phyloP scores from a whole-genome alignment of 768 basidiomycete genomes.

The Baorangia bicolor region DNA sequence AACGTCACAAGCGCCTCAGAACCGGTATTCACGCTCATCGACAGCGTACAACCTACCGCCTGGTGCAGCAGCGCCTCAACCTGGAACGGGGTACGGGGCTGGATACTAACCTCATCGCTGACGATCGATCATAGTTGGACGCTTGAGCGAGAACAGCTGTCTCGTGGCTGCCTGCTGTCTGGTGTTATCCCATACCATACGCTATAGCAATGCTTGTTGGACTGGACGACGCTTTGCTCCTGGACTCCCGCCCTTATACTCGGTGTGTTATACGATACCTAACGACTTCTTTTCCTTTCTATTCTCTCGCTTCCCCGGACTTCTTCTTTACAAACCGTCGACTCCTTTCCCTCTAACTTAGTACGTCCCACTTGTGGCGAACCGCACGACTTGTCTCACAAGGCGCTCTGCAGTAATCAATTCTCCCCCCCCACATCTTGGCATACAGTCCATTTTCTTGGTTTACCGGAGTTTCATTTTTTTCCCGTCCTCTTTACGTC shows the following conservation, averaged over 20 bases:
- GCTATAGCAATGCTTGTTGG: constrained; percentile 10
- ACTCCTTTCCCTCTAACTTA: constrained; percentile 10
- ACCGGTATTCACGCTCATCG: constrained; percentile 69
- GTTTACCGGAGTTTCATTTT: no score
- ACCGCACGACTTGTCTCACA: neutral
- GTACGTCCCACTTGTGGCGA: neutral
- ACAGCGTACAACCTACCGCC: constrained; percentile 59
- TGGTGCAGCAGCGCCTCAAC: constrained; percentile 68
- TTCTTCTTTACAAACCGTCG: neutral
- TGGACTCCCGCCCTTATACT: neutral
- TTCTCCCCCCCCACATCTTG: no score
- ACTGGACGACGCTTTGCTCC: constrained; percentile 6
- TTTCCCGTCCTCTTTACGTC: no score
- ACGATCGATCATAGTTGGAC: constrained; percentile 3
- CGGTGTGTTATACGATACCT: constrained; percentile 11
- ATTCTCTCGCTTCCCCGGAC: constrained; percentile 15
- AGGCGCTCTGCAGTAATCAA: neutral
- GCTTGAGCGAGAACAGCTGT: constrained; percentile 1
- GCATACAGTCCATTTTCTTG: no score
- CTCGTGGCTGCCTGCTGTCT: neutral
- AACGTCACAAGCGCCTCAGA: constrained; percentile 59
- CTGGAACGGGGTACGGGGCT: constrained; percentile 23
- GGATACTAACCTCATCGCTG: constrained; percentile 7
- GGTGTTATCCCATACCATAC: constrained; percentile 1
- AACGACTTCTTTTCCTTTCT: neutral